phyloP scores from a whole-genome alignment of 176 grass and related monocot genomes.

The Chloris gayana region DNA sequence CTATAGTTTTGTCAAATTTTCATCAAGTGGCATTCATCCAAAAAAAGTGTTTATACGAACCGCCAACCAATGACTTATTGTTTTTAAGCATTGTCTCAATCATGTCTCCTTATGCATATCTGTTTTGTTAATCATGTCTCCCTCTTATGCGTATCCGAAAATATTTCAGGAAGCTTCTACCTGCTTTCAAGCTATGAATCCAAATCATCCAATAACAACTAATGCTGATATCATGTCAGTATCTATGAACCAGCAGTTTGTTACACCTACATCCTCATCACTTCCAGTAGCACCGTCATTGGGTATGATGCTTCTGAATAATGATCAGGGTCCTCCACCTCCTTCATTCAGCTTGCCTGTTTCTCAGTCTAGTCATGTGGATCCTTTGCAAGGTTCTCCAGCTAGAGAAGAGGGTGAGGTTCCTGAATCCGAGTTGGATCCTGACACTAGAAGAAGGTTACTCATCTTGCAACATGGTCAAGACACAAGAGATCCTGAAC shows the following conservation, averaged over 20 bases:
- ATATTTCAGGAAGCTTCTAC: conserved; percentile 67
- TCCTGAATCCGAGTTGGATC: conserved; percentile 89
- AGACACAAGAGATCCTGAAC: conserved; percentile 68
- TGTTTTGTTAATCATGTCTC: conserved; percentile 1
- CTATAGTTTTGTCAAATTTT: not conserved
- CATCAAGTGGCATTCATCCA: not conserved
- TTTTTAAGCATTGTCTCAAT: conserved; percentile 17
- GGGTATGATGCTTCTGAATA: conserved; percentile 49
- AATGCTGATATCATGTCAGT: conserved; percentile 46
- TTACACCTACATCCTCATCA: conserved; percentile 48
- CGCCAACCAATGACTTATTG: not conserved
- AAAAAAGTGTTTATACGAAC: not conserved
- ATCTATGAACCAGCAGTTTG: conserved; percentile 47
- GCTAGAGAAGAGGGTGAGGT: conserved; percentile 91
- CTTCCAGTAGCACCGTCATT: conserved; percentile 34
- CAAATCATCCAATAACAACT: conserved; percentile 34
- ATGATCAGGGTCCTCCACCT: conserved; percentile 45
- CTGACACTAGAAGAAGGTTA: conserved; percentile 85
- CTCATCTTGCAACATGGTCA: conserved; percentile 97
- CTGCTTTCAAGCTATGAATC: conserved; percentile 50
- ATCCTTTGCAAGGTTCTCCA: conserved; percentile 69
- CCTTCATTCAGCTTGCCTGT: conserved; percentile 52
- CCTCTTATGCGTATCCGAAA: conserved; percentile 27
- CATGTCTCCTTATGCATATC: conserved; percentile 25
- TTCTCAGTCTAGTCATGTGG: conserved; percentile 49